A percentile compares a stretch with the other conserved stretches of the same genome.
These are phyloP conservation scores for Neonectria faginata DNA, from an alignment of 2,329 filamentous ascomycete species.

Conservation along the genomic window DNA sequence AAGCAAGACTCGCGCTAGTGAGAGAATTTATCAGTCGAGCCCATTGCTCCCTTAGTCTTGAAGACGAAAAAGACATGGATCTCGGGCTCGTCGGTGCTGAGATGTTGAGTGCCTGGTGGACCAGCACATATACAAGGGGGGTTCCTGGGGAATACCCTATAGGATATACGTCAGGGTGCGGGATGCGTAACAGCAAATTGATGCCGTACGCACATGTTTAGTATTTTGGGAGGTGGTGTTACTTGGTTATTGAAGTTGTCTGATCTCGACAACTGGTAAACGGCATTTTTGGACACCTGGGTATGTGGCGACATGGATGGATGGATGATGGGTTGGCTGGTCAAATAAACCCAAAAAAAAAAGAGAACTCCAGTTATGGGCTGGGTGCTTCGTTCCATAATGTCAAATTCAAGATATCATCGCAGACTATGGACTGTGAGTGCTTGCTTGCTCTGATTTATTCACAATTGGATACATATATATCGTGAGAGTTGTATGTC, in stretches of 20 bases:
- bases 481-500: too few relatives aligned
- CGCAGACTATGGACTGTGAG: conserved; percentile 14
- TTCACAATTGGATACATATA: background rate
- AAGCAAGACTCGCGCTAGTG: conserved; percentile 6
- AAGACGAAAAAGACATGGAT: background rate
- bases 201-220: conserved; percentile 16
- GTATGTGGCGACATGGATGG: background rate
- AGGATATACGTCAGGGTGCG: conserved; percentile 11
- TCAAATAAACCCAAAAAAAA: conserved; percentile 19
- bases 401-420: conserved; percentile 25
- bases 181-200: conserved; percentile 16
- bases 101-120: background rate
- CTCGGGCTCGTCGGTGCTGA: background rate
- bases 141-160: conserved; percentile 10
- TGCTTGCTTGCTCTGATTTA: conserved; percentile 4
- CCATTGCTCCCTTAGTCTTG: conserved; percentile 3
- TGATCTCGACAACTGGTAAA: conserved; percentile 11
- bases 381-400: conserved; percentile 24
- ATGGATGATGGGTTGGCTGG: conserved; percentile 10
- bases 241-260: conserved; percentile 23
- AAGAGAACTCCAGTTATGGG: conserved; percentile 14
- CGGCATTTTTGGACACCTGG: conserved; percentile 10
- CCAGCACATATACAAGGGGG: background rate
- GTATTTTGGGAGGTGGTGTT: conserved; percentile 20
- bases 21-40: conserved; percentile 3